Evolutionary conservation across 208 protist species (phyloP).

Genomic region (Leishmania arabica): DNA sequence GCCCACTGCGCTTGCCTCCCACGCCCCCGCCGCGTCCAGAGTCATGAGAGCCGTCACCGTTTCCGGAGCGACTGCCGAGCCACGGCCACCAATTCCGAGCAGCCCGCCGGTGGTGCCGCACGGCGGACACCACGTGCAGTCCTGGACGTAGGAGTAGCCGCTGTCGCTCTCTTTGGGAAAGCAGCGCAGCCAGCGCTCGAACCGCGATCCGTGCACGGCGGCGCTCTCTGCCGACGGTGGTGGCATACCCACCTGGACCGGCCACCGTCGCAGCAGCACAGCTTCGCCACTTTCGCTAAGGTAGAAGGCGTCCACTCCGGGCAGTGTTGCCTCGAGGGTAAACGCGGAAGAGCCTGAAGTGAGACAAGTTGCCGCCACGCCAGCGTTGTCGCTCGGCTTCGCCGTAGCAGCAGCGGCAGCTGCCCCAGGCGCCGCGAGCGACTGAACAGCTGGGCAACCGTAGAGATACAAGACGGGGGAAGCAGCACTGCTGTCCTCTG

Average conservation of each 20-base stretch:
- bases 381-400: background rate
- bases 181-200: constrained; percentile 67
- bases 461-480: constrained; percentile 53
- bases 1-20: constrained; percentile 20
- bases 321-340: constrained; percentile 46
- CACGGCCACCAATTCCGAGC: background rate
- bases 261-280: constrained; percentile 37
- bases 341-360: constrained; percentile 23
- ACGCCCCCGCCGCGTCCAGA: constrained; percentile 19
- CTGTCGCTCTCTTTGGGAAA: constrained; percentile 27
- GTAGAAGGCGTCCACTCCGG: constrained; percentile 56
- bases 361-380: background rate
- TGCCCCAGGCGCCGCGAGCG: background rate
- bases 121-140: constrained; percentile 32
- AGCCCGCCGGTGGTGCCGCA: constrained; percentile 9
- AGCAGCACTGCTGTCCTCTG: background rate
- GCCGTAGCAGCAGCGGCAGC: background rate
- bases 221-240: background rate
- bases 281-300: constrained; percentile 55
- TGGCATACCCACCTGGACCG: background rate
- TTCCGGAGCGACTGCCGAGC: background rate
- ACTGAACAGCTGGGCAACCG: constrained; percentile 53
- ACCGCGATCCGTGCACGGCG: constrained; percentile 8
- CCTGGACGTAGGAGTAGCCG: constrained; percentile 36
- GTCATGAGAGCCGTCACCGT: constrained; percentile 26